phyloP scores from a whole-genome alignment of 768 basidiomycete genomes.

The Suillus subluteus region DNA sequence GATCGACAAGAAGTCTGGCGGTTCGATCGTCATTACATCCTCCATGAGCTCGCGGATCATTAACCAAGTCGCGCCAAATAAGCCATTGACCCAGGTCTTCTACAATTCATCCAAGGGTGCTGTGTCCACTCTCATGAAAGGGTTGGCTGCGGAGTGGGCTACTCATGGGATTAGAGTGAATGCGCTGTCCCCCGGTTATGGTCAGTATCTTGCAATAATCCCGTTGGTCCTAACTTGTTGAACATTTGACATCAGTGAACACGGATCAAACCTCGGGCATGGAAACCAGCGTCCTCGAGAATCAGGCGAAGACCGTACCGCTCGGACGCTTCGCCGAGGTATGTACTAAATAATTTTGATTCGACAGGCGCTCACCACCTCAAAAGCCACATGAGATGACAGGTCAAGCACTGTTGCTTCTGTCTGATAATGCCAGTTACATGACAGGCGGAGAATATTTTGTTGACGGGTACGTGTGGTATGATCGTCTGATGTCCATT shows the following conservation, averaged over 20 bases:
- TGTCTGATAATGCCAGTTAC: constrained; percentile 55
- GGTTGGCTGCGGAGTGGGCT: constrained; percentile 67
- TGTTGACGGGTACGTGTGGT: constrained; percentile 53
- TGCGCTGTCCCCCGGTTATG: constrained; percentile 64
- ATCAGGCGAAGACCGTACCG: constrained; percentile 54
- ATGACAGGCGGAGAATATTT: constrained; percentile 64
- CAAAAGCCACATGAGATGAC: constrained; percentile 58
- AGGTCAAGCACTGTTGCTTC: constrained; percentile 55
- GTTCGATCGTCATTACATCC: constrained; percentile 65
- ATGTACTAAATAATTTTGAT: not conserved
- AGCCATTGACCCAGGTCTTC: constrained; percentile 54
- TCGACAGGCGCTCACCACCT: not conserved
- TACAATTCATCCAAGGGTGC: constrained; percentile 72
- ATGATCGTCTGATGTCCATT: not conserved
- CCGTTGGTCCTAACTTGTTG: not conserved
- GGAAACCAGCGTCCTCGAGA: constrained; percentile 50
- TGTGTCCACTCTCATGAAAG: constrained; percentile 60
- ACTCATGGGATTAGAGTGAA: constrained; percentile 57
- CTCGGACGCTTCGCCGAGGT: constrained; percentile 63
- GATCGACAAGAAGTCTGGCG: constrained; percentile 39
- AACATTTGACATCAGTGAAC: constrained; percentile 40
- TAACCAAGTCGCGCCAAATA: constrained; percentile 49
- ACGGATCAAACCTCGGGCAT: constrained; percentile 63
- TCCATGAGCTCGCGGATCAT: constrained; percentile 73
- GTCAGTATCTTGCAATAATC: constrained; percentile 19